Evolutionary conservation across 192 early-diverging fungal genomes (phyloP).

Genomic region (Coemansia sp.): DNA sequence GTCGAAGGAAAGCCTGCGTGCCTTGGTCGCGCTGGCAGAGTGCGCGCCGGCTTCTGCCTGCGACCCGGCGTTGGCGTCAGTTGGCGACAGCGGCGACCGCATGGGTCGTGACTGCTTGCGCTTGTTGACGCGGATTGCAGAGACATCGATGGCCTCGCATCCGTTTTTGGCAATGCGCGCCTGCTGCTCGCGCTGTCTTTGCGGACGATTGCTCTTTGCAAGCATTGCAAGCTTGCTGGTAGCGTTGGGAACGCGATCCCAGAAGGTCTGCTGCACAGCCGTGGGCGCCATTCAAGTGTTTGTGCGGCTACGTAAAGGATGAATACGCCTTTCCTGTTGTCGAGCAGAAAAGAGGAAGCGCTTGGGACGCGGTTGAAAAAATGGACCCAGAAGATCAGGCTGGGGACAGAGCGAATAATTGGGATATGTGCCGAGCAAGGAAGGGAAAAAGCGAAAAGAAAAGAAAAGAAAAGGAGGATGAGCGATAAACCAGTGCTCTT

Average conservation of each 20-base stretch:
- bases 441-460: neutral
- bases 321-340: neutral
- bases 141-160: neutral
- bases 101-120: constrained; percentile 51
- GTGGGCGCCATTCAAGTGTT: constrained; percentile 11
- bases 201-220: constrained; percentile 15
- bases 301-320: neutral
- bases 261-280: constrained; percentile 43
- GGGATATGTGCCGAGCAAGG: no score
- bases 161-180: neutral
- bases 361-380: neutral
- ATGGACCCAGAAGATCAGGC: neutral
- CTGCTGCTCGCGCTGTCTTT: constrained; percentile 2
- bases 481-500: neutral
- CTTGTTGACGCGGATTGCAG: constrained; percentile 34
- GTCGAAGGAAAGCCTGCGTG: constrained; percentile 37
- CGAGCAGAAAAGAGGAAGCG: neutral
- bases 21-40: constrained; percentile 5
- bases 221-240: constrained; percentile 38
- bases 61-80: neutral
- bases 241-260: constrained; percentile 51
- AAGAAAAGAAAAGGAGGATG: neutral
- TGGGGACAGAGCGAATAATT: neutral
- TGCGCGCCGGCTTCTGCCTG: neutral
- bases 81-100: constrained; percentile 36